Conservation (phyloP, 345 rosid species). For the Syzygium jambos region DNA sequence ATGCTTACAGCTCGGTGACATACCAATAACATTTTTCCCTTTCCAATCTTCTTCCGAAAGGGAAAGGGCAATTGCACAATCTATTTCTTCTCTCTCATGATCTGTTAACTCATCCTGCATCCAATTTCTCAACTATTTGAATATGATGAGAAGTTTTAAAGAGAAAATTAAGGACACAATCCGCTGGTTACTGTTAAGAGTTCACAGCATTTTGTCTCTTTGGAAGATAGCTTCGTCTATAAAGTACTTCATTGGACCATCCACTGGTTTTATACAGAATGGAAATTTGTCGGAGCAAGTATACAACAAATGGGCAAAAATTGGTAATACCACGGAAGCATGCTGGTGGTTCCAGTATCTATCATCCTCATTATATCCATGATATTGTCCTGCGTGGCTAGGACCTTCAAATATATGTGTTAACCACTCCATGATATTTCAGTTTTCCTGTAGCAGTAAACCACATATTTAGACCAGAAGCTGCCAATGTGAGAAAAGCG, state of each 20-base stretch:
- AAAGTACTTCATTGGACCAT: neutral
- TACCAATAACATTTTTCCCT: constrained; percentile 82
- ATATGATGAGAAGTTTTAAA: neutral
- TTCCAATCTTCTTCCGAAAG: constrained; percentile 65
- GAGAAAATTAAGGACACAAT: neutral
- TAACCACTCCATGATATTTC: constrained; percentile 69
- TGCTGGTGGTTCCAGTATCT: constrained; percentile 39
- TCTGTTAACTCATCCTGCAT: constrained; percentile 67
- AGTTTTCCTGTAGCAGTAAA: neutral
- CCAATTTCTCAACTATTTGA: neutral
- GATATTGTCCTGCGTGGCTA: constrained; percentile 38
- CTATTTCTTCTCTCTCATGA: constrained; percentile 76
- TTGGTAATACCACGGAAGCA: constrained; percentile 42
- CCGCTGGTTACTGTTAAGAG: neutral
- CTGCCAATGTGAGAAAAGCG: neutral
- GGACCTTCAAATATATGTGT: constrained; percentile 70
- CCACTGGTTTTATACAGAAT: neutral
- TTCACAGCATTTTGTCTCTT: neutral
- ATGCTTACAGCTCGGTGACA: neutral
- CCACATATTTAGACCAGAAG: neutral
- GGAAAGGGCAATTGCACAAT: constrained; percentile 81
- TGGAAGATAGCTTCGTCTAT: neutral
- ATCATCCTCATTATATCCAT: constrained; percentile 41
- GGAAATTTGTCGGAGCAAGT: neutral
- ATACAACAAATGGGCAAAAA: neutral